phyloP scores from a whole-genome alignment of 1,284 basidiomycete genomes.

The Vanrija sp. region DNA sequence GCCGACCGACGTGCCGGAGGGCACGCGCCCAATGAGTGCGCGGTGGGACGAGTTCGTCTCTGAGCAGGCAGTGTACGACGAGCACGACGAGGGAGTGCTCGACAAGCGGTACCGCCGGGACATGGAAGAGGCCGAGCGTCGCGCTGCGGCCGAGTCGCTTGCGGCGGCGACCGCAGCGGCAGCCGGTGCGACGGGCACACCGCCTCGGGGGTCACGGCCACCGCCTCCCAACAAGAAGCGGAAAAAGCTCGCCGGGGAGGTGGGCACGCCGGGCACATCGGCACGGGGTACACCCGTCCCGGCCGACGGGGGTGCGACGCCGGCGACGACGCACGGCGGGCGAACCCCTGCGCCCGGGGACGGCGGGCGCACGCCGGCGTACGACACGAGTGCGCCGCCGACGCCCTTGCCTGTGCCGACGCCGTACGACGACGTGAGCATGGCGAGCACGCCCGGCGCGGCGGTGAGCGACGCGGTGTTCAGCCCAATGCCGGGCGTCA shows the following conservation, averaged over 20 bases:
- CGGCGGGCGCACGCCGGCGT: too few species aligned
- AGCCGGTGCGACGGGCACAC: not conserved
- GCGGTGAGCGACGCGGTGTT: not conserved
- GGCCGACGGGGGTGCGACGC: not conserved
- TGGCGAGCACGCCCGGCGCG: not conserved
- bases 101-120: constrained; percentile 24
- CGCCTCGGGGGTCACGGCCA: not conserved
- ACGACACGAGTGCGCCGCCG: too few species aligned
- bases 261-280: not conserved
- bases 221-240: not conserved
- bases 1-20: constrained; percentile 49
- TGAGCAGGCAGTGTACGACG: constrained; percentile 41
- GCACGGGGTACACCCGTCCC: not conserved
- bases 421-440: not conserved
- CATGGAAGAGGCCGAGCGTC: constrained; percentile 14
- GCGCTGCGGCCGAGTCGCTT: not conserved
- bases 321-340: not conserved
- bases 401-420: not conserved
- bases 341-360: too few species aligned
- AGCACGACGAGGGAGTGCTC: constrained; percentile 37
- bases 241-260: not conserved
- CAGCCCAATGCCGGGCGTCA: not conserved
- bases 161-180: not conserved
- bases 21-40: constrained; percentile 32
- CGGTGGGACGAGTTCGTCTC: constrained; percentile 39